These are phyloP conservation scores for Podospora fimiseda DNA, from an alignment of 495 filamentous ascomycete genomes.

Conservation along the genomic window DNA sequence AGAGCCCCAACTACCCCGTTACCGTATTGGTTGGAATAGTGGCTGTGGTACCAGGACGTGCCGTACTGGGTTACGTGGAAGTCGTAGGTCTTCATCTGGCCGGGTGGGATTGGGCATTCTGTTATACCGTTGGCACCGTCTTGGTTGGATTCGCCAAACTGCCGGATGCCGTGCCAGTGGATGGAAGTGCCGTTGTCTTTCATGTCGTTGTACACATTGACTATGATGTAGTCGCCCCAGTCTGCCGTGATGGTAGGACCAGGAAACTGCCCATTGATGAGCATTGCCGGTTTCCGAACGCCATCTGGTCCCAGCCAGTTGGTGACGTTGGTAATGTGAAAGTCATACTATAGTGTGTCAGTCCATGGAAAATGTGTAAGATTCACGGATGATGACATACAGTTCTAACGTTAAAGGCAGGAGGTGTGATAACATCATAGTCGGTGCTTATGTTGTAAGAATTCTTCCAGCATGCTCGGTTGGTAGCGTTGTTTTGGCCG, in stretches of 20 bases:
- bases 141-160: conserved; percentile 21
- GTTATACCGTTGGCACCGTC: conserved; percentile 43
- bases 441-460: conserved; percentile 30
- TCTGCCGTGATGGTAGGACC: conserved; percentile 32
- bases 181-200: conserved; percentile 38
- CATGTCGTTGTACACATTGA: conserved; percentile 52
- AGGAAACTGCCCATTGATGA: conserved; percentile 36
- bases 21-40: conserved; percentile 50
- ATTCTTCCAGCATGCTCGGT: conserved; percentile 30
- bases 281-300: conserved; percentile 34
- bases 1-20: conserved; percentile 46
- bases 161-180: conserved; percentile 51
- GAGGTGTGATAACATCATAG: conserved; percentile 24
- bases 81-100: conserved; percentile 22
- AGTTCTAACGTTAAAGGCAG: conserved; percentile 20
- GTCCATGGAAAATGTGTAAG: neutral
- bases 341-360: conserved; percentile 23
- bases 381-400: conserved; percentile 16
- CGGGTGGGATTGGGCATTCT: conserved; percentile 47
- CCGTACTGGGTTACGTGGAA: conserved; percentile 44
- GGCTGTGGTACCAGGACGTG: conserved; percentile 55
- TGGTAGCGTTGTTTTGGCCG: conserved; percentile 28
- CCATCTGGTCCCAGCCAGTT: conserved; percentile 42
- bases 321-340: conserved; percentile 31
- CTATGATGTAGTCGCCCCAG: conserved; percentile 54